Evolutionary conservation across 331 rosid species (phyloP).

Genomic region (Pyrus hybrid): DNA sequence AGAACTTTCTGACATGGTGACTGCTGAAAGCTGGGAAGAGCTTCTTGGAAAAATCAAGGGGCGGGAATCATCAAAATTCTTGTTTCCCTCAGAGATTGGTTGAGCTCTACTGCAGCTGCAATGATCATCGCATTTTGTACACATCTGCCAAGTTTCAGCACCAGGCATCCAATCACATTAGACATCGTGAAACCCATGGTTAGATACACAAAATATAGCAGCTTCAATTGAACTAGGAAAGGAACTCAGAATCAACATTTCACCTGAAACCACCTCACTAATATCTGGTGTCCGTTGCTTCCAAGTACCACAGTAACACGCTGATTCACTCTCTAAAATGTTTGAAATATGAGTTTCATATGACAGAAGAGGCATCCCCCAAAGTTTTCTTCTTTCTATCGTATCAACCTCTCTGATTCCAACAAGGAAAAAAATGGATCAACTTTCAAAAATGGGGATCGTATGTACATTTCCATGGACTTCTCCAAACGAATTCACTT

Average conservation of each 20-base stretch:
- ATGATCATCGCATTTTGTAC: constrained; percentile 37
- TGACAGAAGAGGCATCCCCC: constrained; percentile 18
- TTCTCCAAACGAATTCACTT: background rate
- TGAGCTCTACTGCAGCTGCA: constrained; percentile 45
- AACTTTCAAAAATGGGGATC: background rate
- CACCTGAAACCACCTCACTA: constrained; percentile 42
- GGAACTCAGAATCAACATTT: constrained; percentile 47
- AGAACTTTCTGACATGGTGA: constrained; percentile 5
- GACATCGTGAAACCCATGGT: constrained; percentile 37
- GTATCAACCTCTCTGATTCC: constrained; percentile 30
- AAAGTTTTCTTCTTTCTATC: constrained; percentile 20
- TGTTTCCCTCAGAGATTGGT: constrained; percentile 30
- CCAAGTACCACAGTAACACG: constrained; percentile 18
- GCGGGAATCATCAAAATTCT: constrained; percentile 31
- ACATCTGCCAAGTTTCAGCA: constrained; percentile 73
- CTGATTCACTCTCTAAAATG: constrained; percentile 9
- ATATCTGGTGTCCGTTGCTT: constrained; percentile 14
- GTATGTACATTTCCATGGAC: background rate
- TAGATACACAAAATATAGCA: constrained; percentile 36
- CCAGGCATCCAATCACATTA: constrained; percentile 45
- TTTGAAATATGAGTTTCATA: constrained; percentile 6
- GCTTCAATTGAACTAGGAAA: constrained; percentile 46
- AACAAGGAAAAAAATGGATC: background rate
- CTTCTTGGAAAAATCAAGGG: constrained; percentile 31
- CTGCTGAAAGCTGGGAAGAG: constrained; percentile 40